phyloP scores from a whole-genome alignment of 2,329 filamentous ascomycete species.

The Aspergillus fumigatiaffinis region DNA sequence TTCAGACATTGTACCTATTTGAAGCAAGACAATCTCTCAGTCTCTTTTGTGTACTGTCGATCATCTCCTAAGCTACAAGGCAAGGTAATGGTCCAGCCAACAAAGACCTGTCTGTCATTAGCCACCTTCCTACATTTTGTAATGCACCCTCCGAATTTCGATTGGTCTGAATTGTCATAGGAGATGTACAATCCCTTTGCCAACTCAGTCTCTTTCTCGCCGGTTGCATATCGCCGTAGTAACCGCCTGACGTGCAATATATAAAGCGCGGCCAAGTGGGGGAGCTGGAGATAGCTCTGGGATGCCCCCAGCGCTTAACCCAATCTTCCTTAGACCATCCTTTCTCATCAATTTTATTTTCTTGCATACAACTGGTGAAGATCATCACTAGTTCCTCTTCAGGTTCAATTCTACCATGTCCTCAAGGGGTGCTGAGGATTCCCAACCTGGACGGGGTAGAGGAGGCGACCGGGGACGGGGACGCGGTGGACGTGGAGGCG shows the following conservation, averaged over 20 bases:
- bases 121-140: neutral
- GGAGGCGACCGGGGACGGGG: slow-evolving; percentile 15
- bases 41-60: neutral
- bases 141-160: neutral
- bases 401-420: slow-evolving; percentile 11
- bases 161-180: neutral
- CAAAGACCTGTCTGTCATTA: neutral
- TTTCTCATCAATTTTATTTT: neutral
- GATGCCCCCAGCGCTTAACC: neutral
- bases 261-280: neutral
- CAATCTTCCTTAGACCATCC: neutral
- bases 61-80: neutral
- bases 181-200: neutral
- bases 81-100: neutral
- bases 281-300: neutral
- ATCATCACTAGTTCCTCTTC: neutral
- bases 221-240: neutral
- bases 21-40: neutral
- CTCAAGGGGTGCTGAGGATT: slow-evolving; percentile 7
- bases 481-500: slow-evolving; percentile 19
- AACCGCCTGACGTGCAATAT: neutral
- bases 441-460: slow-evolving; percentile 12
- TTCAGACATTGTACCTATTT: neutral
- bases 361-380: neutral
- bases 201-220: neutral